Base-by-base conservation (phyloP, 1,139 yeast genomes). In the Kodamaea derodonti region DNA sequence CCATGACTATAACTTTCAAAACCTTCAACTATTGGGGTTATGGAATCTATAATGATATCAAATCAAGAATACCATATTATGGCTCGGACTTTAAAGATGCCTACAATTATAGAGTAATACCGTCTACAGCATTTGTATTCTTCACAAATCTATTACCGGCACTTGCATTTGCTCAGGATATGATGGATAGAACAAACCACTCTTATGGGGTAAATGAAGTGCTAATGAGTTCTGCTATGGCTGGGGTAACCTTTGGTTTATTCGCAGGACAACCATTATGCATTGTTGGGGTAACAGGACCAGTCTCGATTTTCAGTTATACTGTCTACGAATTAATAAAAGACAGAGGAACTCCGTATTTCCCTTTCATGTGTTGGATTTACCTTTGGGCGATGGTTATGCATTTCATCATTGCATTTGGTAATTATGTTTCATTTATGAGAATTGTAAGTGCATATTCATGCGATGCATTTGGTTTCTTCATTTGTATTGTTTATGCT, bases 201-300 rank as follows among this genome's bases (percentile, higher is more conserved):
- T 72, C 90, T 17, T 92, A 85, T 51, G 98, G 98, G 2, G 84
- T 92, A 2, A 92, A 92, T 53, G 98, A 92, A 53, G 84, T 90
- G 3, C 63, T 92, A 23, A 55, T 92, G 53, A 72, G 95, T 15
- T 78, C 90, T 23, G 96, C 96, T 0, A 59, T 92, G 49, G 97
- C 87, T 0, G 97, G 97, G 0, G 75, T 90, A 4, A 80, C 84
- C 3, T 92, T 92, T 66, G 97, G 97, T 0, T 51, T 84, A 5
- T 66, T 90, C 38, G 72, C 84, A 0, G 97, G 97, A 0, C 96
- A 90, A 48, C 97, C 98, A 0, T 60, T 92, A 24, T 86, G 95
- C 51, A 85, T 92, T 23, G 97, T 92, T n/a, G 98, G 98, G 3
- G 97, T 92, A 4, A 92, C 98, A 0, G 95, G 97, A 35, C 97